Evolutionary conservation across 495 filamentous ascomycete genomes (phyloP).

Genomic region (Massariosphaeria phaeospora): DNA sequence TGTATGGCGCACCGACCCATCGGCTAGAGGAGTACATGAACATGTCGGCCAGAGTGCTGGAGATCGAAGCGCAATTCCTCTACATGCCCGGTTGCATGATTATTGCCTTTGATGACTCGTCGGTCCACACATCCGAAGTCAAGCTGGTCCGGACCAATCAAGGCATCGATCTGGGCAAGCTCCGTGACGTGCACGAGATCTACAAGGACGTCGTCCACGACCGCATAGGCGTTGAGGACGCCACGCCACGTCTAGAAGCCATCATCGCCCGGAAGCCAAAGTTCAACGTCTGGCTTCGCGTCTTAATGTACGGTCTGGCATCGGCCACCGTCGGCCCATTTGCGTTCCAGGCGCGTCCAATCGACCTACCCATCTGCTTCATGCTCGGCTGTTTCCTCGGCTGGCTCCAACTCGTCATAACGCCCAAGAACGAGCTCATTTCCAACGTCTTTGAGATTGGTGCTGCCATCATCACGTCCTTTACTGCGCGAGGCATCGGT

Average conservation of each 20-base stretch:
- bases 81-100: conserved; percentile 96
- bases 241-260: conserved; percentile 62
- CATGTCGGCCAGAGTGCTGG: conserved; percentile 81
- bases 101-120: conserved; percentile 83
- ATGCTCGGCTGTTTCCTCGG: conserved; percentile 79
- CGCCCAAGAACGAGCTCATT: conserved; percentile 73
- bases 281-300: conserved; percentile 64
- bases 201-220: conserved; percentile 95
- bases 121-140: conserved; percentile 88
- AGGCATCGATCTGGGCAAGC: conserved; percentile 77
- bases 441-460: conserved; percentile 89
- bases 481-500: conserved; percentile 81
- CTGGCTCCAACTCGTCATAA: conserved; percentile 71
- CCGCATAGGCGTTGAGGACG: conserved; percentile 77
- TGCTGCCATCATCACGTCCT: conserved; percentile 82
- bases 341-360: conserved; percentile 78
- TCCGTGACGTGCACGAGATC: conserved; percentile 79
- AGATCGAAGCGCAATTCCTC: conserved; percentile 86
- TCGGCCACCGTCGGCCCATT: conserved; percentile 79
- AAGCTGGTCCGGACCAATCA: conserved; percentile 73
- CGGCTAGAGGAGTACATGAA: conserved; percentile 70
- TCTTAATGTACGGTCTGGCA: conserved; percentile 79
- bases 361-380: conserved; percentile 86
- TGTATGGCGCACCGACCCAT: conserved; percentile 47
- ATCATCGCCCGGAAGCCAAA: conserved; percentile 60